Conservation (phyloP, 169 alveolate species). For the Plasmodium chabaudi region DNA sequence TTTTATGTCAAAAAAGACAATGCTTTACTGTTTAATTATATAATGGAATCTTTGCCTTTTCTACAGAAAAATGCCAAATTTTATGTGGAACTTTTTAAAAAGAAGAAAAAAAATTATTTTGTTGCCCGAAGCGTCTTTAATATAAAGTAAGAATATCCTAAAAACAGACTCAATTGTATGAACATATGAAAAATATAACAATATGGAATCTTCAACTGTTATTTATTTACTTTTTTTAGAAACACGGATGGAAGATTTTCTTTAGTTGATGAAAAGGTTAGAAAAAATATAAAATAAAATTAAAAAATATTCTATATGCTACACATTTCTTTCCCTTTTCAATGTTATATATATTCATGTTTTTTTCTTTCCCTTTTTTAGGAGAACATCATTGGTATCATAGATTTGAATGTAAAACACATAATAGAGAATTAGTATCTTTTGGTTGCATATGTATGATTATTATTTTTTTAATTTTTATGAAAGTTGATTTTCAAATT, state of each 20-base stretch:
- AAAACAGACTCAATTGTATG: not conserved
- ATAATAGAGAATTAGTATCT: conserved; percentile 9
- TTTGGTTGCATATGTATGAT: not conserved
- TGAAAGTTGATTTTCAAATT: not conserved
- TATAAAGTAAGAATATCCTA: conserved; percentile 24
- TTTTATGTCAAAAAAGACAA: not conserved
- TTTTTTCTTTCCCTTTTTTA: conserved; percentile 27
- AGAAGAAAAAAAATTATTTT: conserved; percentile 56
- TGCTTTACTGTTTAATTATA: not conserved
- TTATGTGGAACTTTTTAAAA: conserved; percentile 60
- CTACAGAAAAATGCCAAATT: conserved; percentile 45
- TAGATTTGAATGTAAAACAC: conserved; percentile 62
- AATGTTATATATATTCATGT: not conserved
- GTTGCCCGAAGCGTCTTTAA: conserved; percentile 56
- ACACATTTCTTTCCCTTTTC: not conserved
- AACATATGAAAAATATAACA: not conserved
- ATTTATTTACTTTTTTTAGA: conserved; percentile 7
- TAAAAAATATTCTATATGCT: conserved; percentile 1
- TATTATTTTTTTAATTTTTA: conserved; percentile 13
- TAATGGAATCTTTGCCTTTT: not conserved
- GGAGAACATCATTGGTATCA: conserved; percentile 60
- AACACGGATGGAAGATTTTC: conserved; percentile 41
- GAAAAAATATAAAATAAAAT: conserved; percentile 4
- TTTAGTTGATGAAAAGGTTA: conserved; percentile 50
- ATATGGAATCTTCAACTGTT: not conserved